Conservation (phyloP, 306 rosid species). For the Gleditsia sinensis region DNA sequence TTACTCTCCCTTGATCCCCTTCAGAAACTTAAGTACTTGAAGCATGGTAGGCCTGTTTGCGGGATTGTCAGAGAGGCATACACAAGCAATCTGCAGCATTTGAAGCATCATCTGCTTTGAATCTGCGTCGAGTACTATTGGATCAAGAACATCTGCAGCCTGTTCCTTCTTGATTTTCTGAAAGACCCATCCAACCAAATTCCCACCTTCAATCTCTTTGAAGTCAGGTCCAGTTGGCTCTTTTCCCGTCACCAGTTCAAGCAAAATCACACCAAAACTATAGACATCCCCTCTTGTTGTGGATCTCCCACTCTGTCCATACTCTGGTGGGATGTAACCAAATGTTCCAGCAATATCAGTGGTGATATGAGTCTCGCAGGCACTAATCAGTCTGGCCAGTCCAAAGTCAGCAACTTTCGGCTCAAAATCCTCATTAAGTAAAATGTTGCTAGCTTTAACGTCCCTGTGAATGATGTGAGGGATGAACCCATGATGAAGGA, state of each 20-base stretch:
- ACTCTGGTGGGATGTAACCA: conserved; percentile 98
- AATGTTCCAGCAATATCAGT: conserved; percentile 98
- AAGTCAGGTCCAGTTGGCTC: conserved; percentile 97
- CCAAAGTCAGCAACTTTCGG: conserved; percentile 96
- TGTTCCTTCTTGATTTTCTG: conserved; percentile 78
- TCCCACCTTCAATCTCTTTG: conserved; percentile 94
- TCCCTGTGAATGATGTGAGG: conserved; percentile 99
- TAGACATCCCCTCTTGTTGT: conserved; percentile 93
- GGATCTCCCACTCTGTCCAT: conserved; percentile 95
- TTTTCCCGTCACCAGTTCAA: conserved; percentile 87
- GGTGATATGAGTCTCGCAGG: conserved; percentile 90
- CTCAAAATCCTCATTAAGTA: conserved; percentile 83
- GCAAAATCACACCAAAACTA: conserved; percentile 90
- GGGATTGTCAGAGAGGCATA: conserved; percentile 84
- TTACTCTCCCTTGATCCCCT: conserved; percentile 69
- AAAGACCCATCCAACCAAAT: conserved; percentile 92
- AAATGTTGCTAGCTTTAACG: conserved; percentile 89
- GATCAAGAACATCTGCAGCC: conserved; percentile 82
- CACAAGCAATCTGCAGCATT: conserved; percentile 76
- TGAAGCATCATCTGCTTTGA: conserved; percentile 86
- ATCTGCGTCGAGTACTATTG: conserved; percentile 64
- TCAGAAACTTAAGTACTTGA: conserved; percentile 75
- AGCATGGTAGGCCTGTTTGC: conserved; percentile 92
- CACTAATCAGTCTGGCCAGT: conserved; percentile 88
- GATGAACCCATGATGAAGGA: conserved; percentile 89